Evolutionary conservation across 164 flowering plant genomes (phyloP).

Genomic region (Sextonia rubra): DNA sequence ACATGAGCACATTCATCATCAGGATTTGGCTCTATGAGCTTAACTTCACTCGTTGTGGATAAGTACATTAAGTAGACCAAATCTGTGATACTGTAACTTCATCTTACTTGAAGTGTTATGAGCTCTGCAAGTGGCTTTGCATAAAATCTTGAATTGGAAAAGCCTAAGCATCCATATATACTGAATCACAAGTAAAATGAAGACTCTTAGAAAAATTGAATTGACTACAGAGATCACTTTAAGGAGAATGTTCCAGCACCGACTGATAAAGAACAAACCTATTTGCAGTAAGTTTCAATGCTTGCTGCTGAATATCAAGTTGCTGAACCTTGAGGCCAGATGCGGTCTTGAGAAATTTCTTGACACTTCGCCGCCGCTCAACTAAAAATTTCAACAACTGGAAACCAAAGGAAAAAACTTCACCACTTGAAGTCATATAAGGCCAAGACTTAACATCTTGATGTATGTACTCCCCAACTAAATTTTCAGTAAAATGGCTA

Average conservation of each 20-base stretch:
- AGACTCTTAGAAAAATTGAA: not conserved
- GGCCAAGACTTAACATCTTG: too few species aligned
- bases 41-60: too few species aligned
- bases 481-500: too few species aligned
- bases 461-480: too few species aligned
- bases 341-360: conserved; percentile 64
- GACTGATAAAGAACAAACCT: conserved; percentile 44
- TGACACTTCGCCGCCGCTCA: conserved; percentile 74
- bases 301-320: conserved; percentile 95
- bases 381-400: conserved; percentile 82
- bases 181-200: conserved; percentile 35
- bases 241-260: not conserved
- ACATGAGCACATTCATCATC: not conserved
- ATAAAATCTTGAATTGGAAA: conserved; percentile 96
- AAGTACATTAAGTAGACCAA: not conserved
- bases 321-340: conserved; percentile 75
- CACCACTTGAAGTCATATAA: too few species aligned
- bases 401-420: conserved; percentile 2
- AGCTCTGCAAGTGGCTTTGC: conserved; percentile 99
- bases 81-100: not conserved
- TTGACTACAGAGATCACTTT: not conserved
- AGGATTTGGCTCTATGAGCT: too few species aligned
- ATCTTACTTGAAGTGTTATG: conserved; percentile 76
- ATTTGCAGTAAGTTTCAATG: conserved; percentile 97
- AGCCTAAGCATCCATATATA: conserved; percentile 99